These are phyloP conservation scores for Whalleya microplaca DNA, from an alignment of 2,329 filamentous ascomycete genomes.

Conservation along the genomic window DNA sequence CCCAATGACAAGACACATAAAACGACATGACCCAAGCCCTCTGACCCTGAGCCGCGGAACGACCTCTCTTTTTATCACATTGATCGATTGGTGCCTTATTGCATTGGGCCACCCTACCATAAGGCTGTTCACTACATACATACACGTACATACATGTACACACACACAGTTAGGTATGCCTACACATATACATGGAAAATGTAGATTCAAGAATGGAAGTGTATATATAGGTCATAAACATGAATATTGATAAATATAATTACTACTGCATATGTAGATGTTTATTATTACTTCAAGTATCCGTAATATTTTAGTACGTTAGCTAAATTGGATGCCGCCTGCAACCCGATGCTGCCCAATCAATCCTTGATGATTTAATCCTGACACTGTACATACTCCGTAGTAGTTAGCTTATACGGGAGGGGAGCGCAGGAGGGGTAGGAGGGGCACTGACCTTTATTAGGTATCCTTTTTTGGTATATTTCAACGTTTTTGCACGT, in stretches of 20 bases:
- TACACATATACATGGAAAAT: no score
- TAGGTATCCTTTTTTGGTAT: neutral
- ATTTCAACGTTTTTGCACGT: no score
- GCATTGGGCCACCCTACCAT: neutral
- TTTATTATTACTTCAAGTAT: neutral
- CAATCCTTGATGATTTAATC: neutral
- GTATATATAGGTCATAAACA: no score
- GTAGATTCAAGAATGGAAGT: no score
- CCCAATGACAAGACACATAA: slow-evolving; percentile 23
- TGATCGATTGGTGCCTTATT: slow-evolving; percentile 7
- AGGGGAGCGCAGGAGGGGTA: neutral
- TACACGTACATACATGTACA: no score
- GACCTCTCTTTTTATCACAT: neutral
- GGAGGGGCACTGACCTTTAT: neutral
- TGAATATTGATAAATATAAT: no score
- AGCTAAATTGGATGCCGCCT: neutral
- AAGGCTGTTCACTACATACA: no score
- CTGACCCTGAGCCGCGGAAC: neutral
- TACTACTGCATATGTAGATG: neutral
- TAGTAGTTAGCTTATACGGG: neutral
- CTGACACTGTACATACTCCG: neutral
- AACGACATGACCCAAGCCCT: neutral
- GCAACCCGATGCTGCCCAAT: neutral
- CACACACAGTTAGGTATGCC: no score
- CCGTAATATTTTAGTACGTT: neutral